Percentiles rank a stretch among this genome's conserved stretches.
These are phyloP conservation scores for Heracleum sosnowskyi DNA, from an alignment of 129 eudicot genomes.

Conservation along the genomic window DNA sequence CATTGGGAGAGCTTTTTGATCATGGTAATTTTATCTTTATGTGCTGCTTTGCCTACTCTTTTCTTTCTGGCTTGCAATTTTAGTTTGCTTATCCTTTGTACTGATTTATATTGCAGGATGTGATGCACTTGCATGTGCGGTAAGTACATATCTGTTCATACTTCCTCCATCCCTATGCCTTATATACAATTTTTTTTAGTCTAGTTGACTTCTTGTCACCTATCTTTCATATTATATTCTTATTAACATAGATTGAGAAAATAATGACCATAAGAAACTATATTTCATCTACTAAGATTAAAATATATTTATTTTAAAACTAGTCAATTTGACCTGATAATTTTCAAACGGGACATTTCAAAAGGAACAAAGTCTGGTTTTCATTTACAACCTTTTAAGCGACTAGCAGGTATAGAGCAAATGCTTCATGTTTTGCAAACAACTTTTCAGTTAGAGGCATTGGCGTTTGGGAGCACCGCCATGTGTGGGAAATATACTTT, in stretches of 20 bases:
- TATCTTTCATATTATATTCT: neutral
- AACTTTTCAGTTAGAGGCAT: constrained; percentile 64
- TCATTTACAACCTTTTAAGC: neutral
- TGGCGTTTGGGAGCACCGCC: constrained; percentile 94
- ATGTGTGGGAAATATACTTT: constrained; percentile 85
- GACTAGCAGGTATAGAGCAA: constrained; percentile 3
- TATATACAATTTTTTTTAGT: neutral
- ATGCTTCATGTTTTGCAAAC: constrained; percentile 1
- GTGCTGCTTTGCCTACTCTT: neutral
- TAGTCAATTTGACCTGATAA: neutral
- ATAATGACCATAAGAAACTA: neutral
- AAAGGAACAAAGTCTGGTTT: neutral
- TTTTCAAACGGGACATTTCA: neutral
- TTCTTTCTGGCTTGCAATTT: neutral
- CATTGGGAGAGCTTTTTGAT: constrained; percentile 98
- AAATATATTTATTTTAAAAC: neutral
- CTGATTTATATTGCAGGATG: constrained; percentile 55
- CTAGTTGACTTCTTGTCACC: neutral
- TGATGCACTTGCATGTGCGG: constrained; percentile 98
- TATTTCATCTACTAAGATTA: neutral
- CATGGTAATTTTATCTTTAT: constrained; percentile 42
- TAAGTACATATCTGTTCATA: constrained; percentile 21
- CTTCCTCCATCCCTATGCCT: neutral
- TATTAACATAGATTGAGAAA: neutral
- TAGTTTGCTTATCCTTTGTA: neutral